phyloP scores from a whole-genome alignment of 495 filamentous ascomycete species.

The Eremomyces bilateralis region DNA sequence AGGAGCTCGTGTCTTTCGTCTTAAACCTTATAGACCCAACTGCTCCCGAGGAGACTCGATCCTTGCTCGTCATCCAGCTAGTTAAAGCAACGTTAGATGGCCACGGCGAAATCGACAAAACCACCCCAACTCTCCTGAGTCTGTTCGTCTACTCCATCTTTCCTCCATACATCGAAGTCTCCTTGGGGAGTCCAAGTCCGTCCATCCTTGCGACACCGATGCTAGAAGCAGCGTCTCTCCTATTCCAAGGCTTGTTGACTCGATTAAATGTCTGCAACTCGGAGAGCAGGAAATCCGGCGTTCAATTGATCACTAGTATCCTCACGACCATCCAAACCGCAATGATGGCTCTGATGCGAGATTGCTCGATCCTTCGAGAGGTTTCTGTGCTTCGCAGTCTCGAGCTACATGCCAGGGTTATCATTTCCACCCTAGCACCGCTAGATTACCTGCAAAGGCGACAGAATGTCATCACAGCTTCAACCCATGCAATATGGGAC shows the following conservation, averaged over 20 bases:
- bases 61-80: slow-evolving; percentile 36
- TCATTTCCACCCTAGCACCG: too few relatives aligned
- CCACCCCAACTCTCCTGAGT: slow-evolving; percentile 30
- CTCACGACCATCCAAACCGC: too few relatives aligned
- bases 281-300: too few relatives aligned
- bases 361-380: too few relatives aligned
- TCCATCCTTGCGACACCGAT: slow-evolving; percentile 39
- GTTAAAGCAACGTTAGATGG: slow-evolving; percentile 29
- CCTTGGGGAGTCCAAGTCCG: slow-evolving; percentile 28
- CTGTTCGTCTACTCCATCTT: slow-evolving; percentile 37
- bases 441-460: too few relatives aligned
- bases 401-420: too few relatives aligned
- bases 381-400: too few relatives aligned
- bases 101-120: slow-evolving; percentile 24
- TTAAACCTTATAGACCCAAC: slow-evolving; percentile 43
- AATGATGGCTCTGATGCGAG: too few relatives aligned
- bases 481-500: too few relatives aligned
- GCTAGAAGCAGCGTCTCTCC: slow-evolving; percentile 25
- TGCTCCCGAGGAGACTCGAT: slow-evolving; percentile 35
- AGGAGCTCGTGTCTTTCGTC: slow-evolving; percentile 37
- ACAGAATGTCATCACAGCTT: too few relatives aligned
- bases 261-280: too few relatives aligned
- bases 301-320: too few relatives aligned
- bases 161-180: slow-evolving; percentile 37
- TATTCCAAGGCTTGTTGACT: slow-evolving; percentile 26